Evolutionary conservation across 805 yeast species (phyloP).

Genomic region (Komagataella mondaviorum): DNA sequence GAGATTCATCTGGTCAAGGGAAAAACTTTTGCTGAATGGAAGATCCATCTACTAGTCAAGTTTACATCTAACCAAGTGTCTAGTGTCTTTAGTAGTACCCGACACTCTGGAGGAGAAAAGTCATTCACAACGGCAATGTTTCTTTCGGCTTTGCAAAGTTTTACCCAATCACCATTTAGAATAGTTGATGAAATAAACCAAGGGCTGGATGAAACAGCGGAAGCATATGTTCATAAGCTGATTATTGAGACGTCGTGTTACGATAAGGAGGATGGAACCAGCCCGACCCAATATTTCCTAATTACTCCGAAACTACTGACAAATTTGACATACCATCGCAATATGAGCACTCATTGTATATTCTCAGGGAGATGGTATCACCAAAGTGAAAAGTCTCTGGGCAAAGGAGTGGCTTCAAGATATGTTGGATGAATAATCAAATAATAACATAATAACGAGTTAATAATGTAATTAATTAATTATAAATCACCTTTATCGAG

Average conservation of each 20-base stretch:
- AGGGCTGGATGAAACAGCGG: slow-evolving; percentile 95
- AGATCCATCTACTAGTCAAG: slow-evolving; percentile 68
- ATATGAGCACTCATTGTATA: slow-evolving; percentile 80
- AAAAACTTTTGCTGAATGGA: slow-evolving; percentile 61
- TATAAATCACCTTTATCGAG: neutral
- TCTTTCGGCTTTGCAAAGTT: slow-evolving; percentile 80
- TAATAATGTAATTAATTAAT: no score
- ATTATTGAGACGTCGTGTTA: slow-evolving; percentile 77
- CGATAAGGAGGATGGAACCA: slow-evolving; percentile 7
- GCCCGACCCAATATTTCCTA: slow-evolving; percentile 65
- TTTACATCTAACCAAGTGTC: slow-evolving; percentile 70
- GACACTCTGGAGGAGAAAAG: slow-evolving; percentile 96
- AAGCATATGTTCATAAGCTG: slow-evolving; percentile 70
- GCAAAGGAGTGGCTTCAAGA: neutral
- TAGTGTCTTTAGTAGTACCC: slow-evolving; percentile 63
- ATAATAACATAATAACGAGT: no score
- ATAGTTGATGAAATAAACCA: slow-evolving; percentile 97
- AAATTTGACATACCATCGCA: slow-evolving; percentile 59
- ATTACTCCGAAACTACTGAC: slow-evolving; percentile 87
- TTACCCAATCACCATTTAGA: slow-evolving; percentile 81
- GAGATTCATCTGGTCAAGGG: slow-evolving; percentile 44
- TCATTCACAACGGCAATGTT: slow-evolving; percentile 90
- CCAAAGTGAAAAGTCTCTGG: neutral
- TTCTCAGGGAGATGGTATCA: slow-evolving; percentile 30
- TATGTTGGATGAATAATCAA: neutral